Percentiles rank a stretch among this genome's conserved stretches.
Evolutionary conservation across 345 rosid species (phyloP).

Genomic region (Eucalyptus curtisii): DNA sequence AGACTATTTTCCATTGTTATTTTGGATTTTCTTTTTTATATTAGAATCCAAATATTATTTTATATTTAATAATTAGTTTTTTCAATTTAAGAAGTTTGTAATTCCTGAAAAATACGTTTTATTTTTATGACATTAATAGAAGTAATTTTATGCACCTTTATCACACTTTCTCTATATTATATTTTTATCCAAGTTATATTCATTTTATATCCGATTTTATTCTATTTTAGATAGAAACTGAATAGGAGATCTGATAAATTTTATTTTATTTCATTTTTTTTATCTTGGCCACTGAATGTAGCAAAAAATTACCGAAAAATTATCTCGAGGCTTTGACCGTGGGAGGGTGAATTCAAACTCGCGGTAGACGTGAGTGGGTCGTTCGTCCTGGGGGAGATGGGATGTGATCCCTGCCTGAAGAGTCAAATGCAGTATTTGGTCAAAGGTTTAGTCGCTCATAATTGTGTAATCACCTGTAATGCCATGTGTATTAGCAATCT

Average conservation of each 20-base stretch:
- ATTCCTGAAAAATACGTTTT: too few species aligned
- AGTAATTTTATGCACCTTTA: too few species aligned
- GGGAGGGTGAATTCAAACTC: not conserved
- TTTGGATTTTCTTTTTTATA: too few species aligned
- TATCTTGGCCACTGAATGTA: fast-evolving
- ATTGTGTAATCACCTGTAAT: not conserved
- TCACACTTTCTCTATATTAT: too few species aligned
- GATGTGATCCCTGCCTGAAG: fast-evolving
- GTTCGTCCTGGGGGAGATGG: not conserved
- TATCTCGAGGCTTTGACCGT: not conserved
- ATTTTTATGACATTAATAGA: not conserved
- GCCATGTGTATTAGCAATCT: not conserved
- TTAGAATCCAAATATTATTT: not conserved
- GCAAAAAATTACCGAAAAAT: not conserved
- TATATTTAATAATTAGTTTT: too few species aligned
- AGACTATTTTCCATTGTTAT: not conserved
- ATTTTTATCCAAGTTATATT: fast-evolving
- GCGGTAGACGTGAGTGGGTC: not conserved
- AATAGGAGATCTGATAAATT: too few species aligned
- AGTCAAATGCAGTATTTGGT: not conserved
- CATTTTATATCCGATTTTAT: too few species aligned
- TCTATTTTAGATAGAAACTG: not conserved
- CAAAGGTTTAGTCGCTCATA: not conserved
- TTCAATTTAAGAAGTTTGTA: too few species aligned
- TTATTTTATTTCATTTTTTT: too few species aligned